Conservation (phyloP, 2,329 filamentous ascomycete species). For the Alternaria atra region DNA sequence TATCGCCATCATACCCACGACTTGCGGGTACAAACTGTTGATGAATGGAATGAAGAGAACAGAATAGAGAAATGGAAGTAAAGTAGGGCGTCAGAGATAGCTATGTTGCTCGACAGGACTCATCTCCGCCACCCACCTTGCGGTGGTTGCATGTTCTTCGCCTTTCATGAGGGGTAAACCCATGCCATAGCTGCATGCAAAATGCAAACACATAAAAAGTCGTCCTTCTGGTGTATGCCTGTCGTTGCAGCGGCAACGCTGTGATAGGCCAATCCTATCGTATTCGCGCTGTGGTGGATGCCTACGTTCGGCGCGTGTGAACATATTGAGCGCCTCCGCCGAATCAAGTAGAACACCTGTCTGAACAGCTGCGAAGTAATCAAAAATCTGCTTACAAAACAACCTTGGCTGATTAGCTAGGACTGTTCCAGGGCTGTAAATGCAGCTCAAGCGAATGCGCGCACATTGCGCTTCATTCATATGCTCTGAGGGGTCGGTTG, state of each 20-base stretch:
- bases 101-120: not conserved
- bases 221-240: not conserved
- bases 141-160: not conserved
- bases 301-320: not conserved
- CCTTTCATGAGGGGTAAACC: not conserved
- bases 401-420: not conserved
- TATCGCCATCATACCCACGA: constrained; percentile 2
- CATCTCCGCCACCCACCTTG: not conserved
- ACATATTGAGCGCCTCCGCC: not conserved
- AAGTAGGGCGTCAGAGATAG: not conserved
- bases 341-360: not conserved
- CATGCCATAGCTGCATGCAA: not conserved
- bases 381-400: not conserved
- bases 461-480: not conserved
- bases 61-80: not conserved
- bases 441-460: not conserved
- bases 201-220: not conserved
- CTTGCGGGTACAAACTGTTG: not conserved
- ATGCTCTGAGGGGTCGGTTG: not conserved
- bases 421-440: not conserved
- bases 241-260: not conserved
- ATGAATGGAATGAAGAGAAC: not conserved
- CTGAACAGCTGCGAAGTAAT: not conserved
- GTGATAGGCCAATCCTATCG: not conserved
- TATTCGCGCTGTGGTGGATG: constrained; percentile 1